Evolutionary conservation across 2,329 filamentous ascomycete genomes (phyloP), one percentile per base, ranked within the genome.

Genomic region (Xylaria sp.): DNA sequence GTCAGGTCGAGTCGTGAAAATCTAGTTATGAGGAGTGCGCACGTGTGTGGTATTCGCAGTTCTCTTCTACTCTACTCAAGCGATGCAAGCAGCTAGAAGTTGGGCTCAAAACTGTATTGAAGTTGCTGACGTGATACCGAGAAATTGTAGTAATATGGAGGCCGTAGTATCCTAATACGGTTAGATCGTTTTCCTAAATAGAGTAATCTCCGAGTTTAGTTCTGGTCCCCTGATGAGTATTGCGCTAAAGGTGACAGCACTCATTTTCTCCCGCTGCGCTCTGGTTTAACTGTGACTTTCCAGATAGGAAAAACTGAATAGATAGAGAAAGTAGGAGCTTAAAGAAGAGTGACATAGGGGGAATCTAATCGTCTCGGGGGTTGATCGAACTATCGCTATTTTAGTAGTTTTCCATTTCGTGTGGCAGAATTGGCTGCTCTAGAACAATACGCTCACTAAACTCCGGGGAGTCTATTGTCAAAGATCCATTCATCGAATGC

Each of bases 131-230:
- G 52, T 57, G 33, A 62, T 43, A 33, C 13, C 20, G 13, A 48
- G 64, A 62, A 66, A 28, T 5, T 4, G 28, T 58, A 66, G 64
- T 66, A 66, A 66, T 36, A 56, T 46, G 36, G 33, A 41, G 31
- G 28, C 36, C 20, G 31, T 8, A 23, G 10, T 18, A 31, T 52
- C 64, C 52, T 1, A 62, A 66, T 62, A 33, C 18, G 52, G 64
- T 66, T 66, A 65, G 55, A 36, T 6, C 23, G 18, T 23, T 33
- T 60, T 33, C 39, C 57, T 60, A 20, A 15, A 20, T 49, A 9
- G 28, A 49, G 43, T 60, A 60, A 49, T 49, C 57, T 31, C 57
- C 57, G 41, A 58, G 8, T 54, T 31, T 31, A 8, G 33, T 12
- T 9, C 23, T 48, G 18, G 18, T 48, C 18, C 18, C 3, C 48